These are phyloP conservation scores for Fusarium incarnatum DNA, from an alignment of 2,329 filamentous ascomycete genomes.

Conservation along the genomic window DNA sequence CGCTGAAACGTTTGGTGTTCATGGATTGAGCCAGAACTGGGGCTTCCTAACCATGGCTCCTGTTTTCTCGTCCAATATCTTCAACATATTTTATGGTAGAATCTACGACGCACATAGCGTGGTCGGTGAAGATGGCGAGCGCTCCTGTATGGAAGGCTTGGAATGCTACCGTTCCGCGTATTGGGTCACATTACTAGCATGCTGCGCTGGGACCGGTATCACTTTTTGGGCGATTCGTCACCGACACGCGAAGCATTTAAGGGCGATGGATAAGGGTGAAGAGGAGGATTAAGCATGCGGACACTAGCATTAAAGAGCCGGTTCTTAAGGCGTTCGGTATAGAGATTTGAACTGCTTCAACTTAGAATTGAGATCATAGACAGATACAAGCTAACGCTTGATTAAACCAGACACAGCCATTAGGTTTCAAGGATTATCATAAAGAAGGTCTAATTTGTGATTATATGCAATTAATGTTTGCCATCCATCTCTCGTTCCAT, in stretches of 20 bases:
- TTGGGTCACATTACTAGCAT: slow-evolving; percentile 78
- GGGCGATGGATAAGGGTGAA: slow-evolving; percentile 53
- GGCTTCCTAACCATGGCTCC: slow-evolving; percentile 93
- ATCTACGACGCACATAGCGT: slow-evolving; percentile 86
- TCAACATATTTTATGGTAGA: slow-evolving; percentile 89
- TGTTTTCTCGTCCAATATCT: slow-evolving; percentile 87
- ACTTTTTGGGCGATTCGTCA: slow-evolving; percentile 77
- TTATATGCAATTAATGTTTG: slow-evolving; percentile 34
- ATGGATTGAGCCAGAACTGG: slow-evolving; percentile 94
- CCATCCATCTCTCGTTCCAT: slow-evolving; percentile 20
- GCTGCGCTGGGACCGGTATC: slow-evolving; percentile 74
- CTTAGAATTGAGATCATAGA: slow-evolving; percentile 5
- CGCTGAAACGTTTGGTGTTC: slow-evolving; percentile 90
- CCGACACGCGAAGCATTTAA: slow-evolving; percentile 59
- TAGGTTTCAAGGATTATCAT: slow-evolving; percentile 1
- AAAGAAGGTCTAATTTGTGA: slow-evolving; percentile 29
- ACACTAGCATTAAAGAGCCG: background rate
- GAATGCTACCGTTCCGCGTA: slow-evolving; percentile 87
- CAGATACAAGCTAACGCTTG: background rate
- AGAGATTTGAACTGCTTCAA: background rate
- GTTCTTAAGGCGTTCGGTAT: slow-evolving; percentile 11
- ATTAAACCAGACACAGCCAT: background rate
- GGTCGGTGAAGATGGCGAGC: slow-evolving; percentile 74
- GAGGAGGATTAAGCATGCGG: slow-evolving; percentile 51
- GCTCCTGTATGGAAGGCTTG: slow-evolving; percentile 80